These are phyloP conservation scores for Cercospora nicotianae DNA, from an alignment of 2,329 filamentous ascomycete genomes.

Conservation along the genomic window DNA sequence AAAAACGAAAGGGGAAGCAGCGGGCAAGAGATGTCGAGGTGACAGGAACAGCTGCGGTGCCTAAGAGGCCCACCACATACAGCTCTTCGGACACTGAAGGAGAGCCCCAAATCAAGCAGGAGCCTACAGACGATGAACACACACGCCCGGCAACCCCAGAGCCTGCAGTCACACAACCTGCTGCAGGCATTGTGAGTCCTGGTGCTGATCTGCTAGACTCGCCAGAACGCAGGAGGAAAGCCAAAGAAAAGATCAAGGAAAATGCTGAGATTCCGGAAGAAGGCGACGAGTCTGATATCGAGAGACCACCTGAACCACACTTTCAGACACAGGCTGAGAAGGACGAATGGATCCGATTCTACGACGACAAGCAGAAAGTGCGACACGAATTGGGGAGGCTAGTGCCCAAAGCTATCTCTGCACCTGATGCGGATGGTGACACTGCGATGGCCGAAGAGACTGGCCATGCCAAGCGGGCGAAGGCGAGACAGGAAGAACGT, in stretches of 20 bases:
- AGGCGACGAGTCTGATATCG: constrained; percentile 23
- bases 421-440: constrained; percentile 46
- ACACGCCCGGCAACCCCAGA: constrained; percentile 26
- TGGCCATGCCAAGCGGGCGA: constrained; percentile 18
- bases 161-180: constrained; percentile 15
- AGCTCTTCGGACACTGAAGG: constrained; percentile 41
- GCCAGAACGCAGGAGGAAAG: constrained; percentile 38
- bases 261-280: constrained; percentile 13
- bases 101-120: constrained; percentile 52
- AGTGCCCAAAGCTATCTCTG: constrained; percentile 32
- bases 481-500: constrained; percentile 41
- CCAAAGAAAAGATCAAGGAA: constrained; percentile 30
- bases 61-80: constrained; percentile 42
- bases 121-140: constrained; percentile 51
- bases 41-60: constrained; percentile 44
- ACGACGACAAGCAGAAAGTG: constrained; percentile 49
- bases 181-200: constrained; percentile 28
- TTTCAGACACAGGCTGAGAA: constrained; percentile 56
- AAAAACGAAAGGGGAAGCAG: constrained; percentile 42
- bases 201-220: constrained; percentile 37
- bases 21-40: constrained; percentile 46
- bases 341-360: constrained; percentile 52
- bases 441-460: constrained; percentile 39
- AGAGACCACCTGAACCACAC: constrained; percentile 40
- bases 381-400: constrained; percentile 49